Base-by-base conservation (phyloP, 169 alveolate species). In the Plasmodium ovale region DNA sequence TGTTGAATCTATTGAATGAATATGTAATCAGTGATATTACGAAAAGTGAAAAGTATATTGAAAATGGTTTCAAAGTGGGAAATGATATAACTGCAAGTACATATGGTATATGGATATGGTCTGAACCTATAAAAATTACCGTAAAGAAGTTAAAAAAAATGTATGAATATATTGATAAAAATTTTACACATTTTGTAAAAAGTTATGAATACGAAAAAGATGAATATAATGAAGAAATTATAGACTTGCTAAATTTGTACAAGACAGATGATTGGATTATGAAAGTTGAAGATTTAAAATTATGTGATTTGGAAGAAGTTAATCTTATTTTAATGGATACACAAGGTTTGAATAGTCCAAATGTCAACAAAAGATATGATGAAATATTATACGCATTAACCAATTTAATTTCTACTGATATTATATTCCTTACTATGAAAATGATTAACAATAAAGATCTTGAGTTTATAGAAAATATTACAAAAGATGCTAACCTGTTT, bases 71-170 rank as follows among this genome's bases (percentile, higher is more conserved):
- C 64, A 68, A 85, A 27, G 93, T 91, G 33, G 88, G 92, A 10
- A 87, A 74, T 42, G 72, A 87, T 39, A 88, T 92, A 23, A 73
- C 91, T 9, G 93, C 96, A 3, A 90, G 92, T 37, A 94, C 96
- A 5, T 69, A 71, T 27, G 96, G 96, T 33, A 94, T 94, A 67
- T 94, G 96, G 96, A 85, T 92, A 67, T 94, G 94, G 94, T 90
- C 95, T 2, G 87, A 87, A 27, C 96, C 96, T 27, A 79, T 94
- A 27, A 68, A 69, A 70, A 58, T 94, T 12, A 90, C 58, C 39
- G 92, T 82, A 6, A 58, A 56, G 2, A 77, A 64, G 14, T 69
- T 85, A 85, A 67, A 47, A 69, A 58, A 85, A 39, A 68, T 85
- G 56, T 87, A 82, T 70, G 88, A 91, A 29, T 74, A 69, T 70